These are phyloP conservation scores for Russula brevipes DNA, from an alignment of 768 basidiomycete genomes.

Conservation along the genomic window DNA sequence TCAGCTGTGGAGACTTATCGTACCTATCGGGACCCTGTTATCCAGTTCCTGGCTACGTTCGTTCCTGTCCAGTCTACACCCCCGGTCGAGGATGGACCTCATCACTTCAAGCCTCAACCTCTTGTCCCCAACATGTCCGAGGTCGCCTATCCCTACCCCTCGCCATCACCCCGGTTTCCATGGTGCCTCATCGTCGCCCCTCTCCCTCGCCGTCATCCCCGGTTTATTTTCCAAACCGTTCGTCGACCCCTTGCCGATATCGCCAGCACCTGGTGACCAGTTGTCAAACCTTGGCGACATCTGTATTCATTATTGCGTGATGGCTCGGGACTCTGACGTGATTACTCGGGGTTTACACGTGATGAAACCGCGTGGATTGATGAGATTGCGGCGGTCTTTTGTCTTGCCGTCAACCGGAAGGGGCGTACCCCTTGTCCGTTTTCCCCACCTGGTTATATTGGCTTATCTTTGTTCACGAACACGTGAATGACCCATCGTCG, in stretches of 20 bases:
- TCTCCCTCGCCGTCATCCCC: neutral
- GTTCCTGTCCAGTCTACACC: neutral
- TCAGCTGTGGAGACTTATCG: neutral
- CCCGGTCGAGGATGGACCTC: neutral
- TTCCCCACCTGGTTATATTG: neutral
- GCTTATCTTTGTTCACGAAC: neutral
- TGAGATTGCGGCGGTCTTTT: constrained; percentile 3
- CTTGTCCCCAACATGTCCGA: neutral
- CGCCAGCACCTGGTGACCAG: neutral
- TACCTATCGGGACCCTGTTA: neutral
- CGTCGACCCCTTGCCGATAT: neutral
- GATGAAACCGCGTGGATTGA: neutral
- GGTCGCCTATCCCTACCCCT: neutral
- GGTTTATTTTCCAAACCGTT: neutral
- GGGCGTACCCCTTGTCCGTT: too few species aligned
- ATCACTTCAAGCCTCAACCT: neutral
- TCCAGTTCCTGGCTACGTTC: neutral
- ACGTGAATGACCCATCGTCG: neutral
- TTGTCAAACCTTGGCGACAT: neutral
- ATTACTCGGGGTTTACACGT: constrained; percentile 21
- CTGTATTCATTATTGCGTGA: constrained; percentile 18
- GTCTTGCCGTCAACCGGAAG: neutral
- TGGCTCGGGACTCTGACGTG: constrained; percentile 23
- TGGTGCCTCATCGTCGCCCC: neutral
- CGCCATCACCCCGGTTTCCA: neutral